Base-by-base conservation (phyloP, 2,329 filamentous ascomycete genomes). In the Penicillium sp. region DNA sequence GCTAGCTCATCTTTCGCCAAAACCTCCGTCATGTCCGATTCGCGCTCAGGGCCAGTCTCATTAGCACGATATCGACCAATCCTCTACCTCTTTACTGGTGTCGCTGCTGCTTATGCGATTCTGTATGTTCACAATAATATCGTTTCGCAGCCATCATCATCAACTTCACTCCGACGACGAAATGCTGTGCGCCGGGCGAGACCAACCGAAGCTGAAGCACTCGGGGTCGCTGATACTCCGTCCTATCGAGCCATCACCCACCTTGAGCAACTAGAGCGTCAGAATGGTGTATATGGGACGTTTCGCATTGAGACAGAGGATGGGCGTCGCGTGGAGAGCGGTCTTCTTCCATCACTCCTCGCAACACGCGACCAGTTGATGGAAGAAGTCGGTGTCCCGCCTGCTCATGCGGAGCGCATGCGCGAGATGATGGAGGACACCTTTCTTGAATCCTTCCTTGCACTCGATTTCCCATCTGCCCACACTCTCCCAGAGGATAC, bases 381-480 rank as follows among this genome's bases (percentile, higher is more conserved):
- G 70, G 70, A 74, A 56, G 68, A 73, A 55, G 69, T 76, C 14
- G 73, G 72, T 11, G 69, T 76, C 16, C 67, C 69, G 1, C 59
- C 64, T 42, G 72, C 69, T 31, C 71, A 76, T 59, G 75, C 75
- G 20, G 70, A 72, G 55, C 66, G 72, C 53, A 75, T 76, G 70
- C 73, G 73, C 52, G 70, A 73, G 55, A 74, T 75, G 69, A 76
- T 77, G 71, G 75, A 78, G 55, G 72, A 76, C 49, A 72, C 72
- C 1, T 77, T 78, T 55, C 55, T 78, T 37, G 74, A 76, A 54
- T 74, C 74, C 3, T 78, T 77, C 45, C 64, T 78, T 32, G 72
- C 74, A 1, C 60, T 76, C 35, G 74, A 77, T 46, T 75, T 76
- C 32, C 73, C 71, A 4, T 64, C 74, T 2, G 62, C 65, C 1